A percentile compares a stretch with the other conserved stretches of the same genome.
Evolutionary conservation across 768 basidiomycete species (phyloP).

Genomic region (Calocybe indica): DNA sequence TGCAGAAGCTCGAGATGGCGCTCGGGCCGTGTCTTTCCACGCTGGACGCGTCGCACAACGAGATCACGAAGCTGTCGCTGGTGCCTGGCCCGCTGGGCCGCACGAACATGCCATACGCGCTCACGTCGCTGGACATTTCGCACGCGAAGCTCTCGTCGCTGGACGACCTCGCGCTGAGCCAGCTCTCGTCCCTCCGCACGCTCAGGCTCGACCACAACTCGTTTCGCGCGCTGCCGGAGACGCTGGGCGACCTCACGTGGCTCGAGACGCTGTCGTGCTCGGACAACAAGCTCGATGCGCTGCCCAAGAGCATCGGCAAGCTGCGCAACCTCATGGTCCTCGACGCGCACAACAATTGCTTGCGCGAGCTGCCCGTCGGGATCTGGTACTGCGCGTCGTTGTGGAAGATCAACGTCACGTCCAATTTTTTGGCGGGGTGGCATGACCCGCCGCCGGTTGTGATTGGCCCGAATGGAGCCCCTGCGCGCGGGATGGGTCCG

Average conservation of each 20-base stretch:
- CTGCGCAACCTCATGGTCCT: conserved; percentile 70
- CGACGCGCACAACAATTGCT: conserved; percentile 88
- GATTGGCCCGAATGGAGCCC: too few relatives aligned
- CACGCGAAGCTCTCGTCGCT: conserved; percentile 83
- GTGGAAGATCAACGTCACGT: conserved; percentile 74
- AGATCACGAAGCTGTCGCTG: conserved; percentile 75
- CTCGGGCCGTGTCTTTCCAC: conserved; percentile 59
- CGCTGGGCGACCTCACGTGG: conserved; percentile 64
- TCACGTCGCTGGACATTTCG: conserved; percentile 82
- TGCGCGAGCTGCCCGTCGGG: conserved; percentile 65
- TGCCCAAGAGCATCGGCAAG: conserved; percentile 73
- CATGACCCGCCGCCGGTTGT: conserved; percentile 47
- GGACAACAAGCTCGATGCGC: conserved; percentile 78
- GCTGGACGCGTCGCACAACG: conserved; percentile 81
- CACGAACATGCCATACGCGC: conserved; percentile 34
- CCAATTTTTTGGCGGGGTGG: conserved; percentile 76
- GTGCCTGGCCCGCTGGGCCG: conserved; percentile 39
- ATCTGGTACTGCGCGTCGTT: conserved; percentile 85
- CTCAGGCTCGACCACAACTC: conserved; percentile 85
- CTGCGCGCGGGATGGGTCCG: neutral
- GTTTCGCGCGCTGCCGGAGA: conserved; percentile 79
- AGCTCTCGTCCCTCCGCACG: conserved; percentile 62
- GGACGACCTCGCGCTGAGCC: conserved; percentile 65
- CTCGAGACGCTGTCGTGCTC: conserved; percentile 78
- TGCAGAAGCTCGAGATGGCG: conserved; percentile 76